Evolutionary conservation across 495 filamentous ascomycete species (phyloP), one percentile per base, ranked within the genome.

Genomic region (Glarea lozoyensis): DNA sequence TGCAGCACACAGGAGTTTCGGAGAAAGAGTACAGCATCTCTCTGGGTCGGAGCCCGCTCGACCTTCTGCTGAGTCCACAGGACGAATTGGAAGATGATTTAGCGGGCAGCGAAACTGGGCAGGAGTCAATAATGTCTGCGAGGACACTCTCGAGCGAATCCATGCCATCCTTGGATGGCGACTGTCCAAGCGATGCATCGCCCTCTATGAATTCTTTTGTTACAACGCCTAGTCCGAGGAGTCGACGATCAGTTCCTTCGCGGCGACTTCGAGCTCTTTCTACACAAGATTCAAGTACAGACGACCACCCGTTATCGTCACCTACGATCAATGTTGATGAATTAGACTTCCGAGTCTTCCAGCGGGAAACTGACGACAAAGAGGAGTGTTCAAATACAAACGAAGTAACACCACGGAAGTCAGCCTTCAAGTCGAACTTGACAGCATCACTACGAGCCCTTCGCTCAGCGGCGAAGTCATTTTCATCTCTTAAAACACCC

Each of bases 381-480:
- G 64, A 66, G 0, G 54, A 56, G 12, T 43, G 66, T 18, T 63
- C 68, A 34, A 63, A 63, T 18, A 40, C 58, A 2, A 17, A 37
- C 6, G 18, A 36, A 22, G 31, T 54, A 40, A 21, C 23, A 10
- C 67, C 61, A 12, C 59, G 70, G 20, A 69, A 68, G 40, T 70
- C 65, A 21, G 78, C 75, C 10, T 88, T 96, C 65, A 93, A 88
- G 53, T 98, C 92, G 2, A 97, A 97, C 51, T 70, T 98, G 12
- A 98, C 89, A 3, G 88, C 90, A 16, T 98, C 92, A 0, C 63
- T 98, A 39, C 78, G 85, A 23, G 87, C 85, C 19, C 75, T 97
- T 42, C 85, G 85, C 59, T 85, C 81, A 10, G 90, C 88, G 0
- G 89, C 88, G 15, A 81, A 76, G 45, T 84, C 85, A 3, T 80